Evolutionary conservation across 2,329 filamentous ascomycete species (phyloP).

Genomic region (Phyllosticta paracitricarpa): DNA sequence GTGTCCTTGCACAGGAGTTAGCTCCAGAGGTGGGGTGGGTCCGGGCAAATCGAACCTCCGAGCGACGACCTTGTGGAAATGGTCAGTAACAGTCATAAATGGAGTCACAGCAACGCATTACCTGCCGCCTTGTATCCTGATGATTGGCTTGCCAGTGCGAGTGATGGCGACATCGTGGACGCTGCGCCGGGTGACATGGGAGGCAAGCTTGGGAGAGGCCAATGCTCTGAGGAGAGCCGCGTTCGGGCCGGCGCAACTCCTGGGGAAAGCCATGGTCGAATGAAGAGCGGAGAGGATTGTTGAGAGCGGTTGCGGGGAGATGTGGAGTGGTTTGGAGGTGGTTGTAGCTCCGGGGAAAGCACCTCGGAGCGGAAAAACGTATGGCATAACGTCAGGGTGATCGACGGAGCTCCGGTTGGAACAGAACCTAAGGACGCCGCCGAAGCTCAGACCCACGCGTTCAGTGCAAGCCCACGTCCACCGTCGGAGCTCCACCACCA

Average conservation of each 20-base stretch:
- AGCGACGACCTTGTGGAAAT: conserved; percentile 57
- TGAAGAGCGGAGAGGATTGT: conserved; percentile 23
- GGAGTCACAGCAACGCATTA: conserved; percentile 35
- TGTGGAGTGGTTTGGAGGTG: conserved; percentile 30
- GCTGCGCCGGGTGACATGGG: conserved; percentile 7
- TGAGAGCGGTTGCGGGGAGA: conserved; percentile 38
- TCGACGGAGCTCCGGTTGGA: conserved; percentile 2
- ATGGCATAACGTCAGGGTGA: conserved; percentile 4
- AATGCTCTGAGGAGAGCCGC: conserved; percentile 26
- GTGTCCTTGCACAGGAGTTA: conserved; percentile 54
- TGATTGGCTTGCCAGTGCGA: conserved; percentile 88
- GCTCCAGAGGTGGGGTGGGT: conserved; percentile 14
- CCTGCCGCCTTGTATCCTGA: conserved; percentile 84
- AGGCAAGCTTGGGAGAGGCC: conserved; percentile 19
- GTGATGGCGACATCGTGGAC: conserved; percentile 84
- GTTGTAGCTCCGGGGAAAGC: conserved; percentile 9
- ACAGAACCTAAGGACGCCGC: not conserved
- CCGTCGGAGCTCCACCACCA: conserved; percentile 10
- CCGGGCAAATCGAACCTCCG: conserved; percentile 50
- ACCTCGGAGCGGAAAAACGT: not conserved
- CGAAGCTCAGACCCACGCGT: conserved; percentile 1
- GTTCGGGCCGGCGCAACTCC: conserved; percentile 30
- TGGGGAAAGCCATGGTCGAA: conserved; percentile 29
- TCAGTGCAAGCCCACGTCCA: not conserved
- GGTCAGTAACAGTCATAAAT: conserved; percentile 7